These are phyloP conservation scores for Fomitiporia mediterranea DNA, from an alignment of 1,284 basidiomycete genomes.

Conservation along the genomic window DNA sequence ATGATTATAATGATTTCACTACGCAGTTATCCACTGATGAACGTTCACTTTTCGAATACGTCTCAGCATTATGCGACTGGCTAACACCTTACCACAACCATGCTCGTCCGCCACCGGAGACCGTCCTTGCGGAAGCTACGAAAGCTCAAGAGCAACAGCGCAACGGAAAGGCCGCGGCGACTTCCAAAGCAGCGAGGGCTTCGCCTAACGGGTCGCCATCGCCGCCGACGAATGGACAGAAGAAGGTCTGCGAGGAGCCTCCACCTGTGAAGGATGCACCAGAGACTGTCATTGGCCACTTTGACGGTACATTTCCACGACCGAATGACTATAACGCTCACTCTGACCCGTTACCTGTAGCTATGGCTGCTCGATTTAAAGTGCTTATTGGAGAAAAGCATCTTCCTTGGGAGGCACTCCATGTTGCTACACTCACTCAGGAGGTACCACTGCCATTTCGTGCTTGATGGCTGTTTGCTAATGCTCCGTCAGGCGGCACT, in stretches of 20 bases:
- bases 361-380: constrained; percentile 49
- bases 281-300: constrained; percentile 48
- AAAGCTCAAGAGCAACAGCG: constrained; percentile 59
- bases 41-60: constrained; percentile 49
- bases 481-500: constrained; percentile 51
- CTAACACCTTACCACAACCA: constrained; percentile 69
- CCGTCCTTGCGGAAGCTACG: constrained; percentile 67
- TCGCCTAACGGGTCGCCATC: constrained; percentile 36
- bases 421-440: constrained; percentile 66
- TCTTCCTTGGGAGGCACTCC: constrained; percentile 53
- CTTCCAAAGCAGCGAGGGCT: constrained; percentile 56
- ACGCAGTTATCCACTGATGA: constrained; percentile 63
- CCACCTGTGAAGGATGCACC: constrained; percentile 59
- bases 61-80: constrained; percentile 61
- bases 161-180: constrained; percentile 45
- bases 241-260: constrained; percentile 59
- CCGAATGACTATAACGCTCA: neutral
- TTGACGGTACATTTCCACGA: constrained; percentile 44
- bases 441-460: constrained; percentile 43
- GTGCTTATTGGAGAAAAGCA: constrained; percentile 35
- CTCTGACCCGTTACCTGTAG: constrained; percentile 30
- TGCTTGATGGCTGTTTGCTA: constrained; percentile 14
- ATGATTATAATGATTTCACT: constrained; percentile 9
- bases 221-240: constrained; percentile 38
- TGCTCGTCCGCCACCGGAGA: constrained; percentile 59